phyloP scores from a whole-genome alignment of 2,329 filamentous ascomycete species.

The Verticillium albo-atrum region DNA sequence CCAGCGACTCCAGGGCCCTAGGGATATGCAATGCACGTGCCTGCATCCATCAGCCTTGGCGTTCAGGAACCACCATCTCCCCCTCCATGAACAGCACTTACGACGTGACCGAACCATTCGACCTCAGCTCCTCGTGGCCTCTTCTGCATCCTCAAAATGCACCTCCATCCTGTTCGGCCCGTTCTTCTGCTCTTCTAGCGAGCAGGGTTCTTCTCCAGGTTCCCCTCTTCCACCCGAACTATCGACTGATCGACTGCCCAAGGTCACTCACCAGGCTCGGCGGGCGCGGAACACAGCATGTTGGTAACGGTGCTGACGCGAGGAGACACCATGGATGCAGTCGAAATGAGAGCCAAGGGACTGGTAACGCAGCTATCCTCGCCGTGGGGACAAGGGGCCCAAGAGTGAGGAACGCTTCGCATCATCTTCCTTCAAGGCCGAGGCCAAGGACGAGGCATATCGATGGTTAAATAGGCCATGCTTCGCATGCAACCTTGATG shows the following conservation, averaged over 20 bases:
- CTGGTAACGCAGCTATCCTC: background rate
- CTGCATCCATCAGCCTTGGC: conserved; percentile 6
- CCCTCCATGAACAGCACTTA: background rate
- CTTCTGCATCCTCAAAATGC: background rate
- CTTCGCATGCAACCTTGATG: background rate
- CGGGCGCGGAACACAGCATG: background rate
- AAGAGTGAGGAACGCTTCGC: background rate
- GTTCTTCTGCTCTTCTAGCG: background rate
- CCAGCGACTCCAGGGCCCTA: background rate
- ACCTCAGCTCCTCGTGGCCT: background rate
- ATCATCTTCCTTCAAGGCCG: background rate
- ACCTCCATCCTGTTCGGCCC: background rate
- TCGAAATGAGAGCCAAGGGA: background rate
- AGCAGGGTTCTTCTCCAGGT: background rate
- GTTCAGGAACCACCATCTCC: conserved; percentile 4
- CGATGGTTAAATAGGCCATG: background rate
- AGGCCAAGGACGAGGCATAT: too few species aligned
- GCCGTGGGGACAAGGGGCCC: background rate
- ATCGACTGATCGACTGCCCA: background rate
- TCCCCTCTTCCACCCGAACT: background rate
- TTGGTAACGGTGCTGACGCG: background rate
- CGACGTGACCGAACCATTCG: conserved; percentile 6
- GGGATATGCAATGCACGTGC: background rate
- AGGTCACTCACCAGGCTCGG: background rate
- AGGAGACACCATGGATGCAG: background rate